These are phyloP conservation scores for Ogataea sp. DNA, from an alignment of 805 yeast genomes.

Conservation along the genomic window DNA sequence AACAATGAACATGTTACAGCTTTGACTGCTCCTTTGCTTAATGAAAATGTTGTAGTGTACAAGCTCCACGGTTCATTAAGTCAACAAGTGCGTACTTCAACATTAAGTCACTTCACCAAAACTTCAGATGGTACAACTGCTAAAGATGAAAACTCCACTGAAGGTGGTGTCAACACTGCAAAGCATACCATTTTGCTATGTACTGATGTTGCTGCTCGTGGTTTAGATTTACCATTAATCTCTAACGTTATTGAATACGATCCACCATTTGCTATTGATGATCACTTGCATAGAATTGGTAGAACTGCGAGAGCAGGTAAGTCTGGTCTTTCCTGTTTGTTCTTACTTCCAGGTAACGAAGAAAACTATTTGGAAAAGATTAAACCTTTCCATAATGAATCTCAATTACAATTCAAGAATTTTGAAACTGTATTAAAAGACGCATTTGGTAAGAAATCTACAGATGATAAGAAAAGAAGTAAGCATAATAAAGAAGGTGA, in stretches of 20 bases:
- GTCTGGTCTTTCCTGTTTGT: slow-evolving; percentile 67
- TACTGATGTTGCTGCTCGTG: slow-evolving; percentile 98
- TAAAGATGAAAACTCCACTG: slow-evolving; percentile 25
- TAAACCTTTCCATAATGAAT: slow-evolving; percentile 43
- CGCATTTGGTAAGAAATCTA: slow-evolving; percentile 19
- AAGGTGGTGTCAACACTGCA: too few relatives aligned
- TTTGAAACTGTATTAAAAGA: slow-evolving; percentile 34
- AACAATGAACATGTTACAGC: slow-evolving; percentile 29
- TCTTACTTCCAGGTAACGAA: slow-evolving; percentile 83
- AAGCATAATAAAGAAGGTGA: slow-evolving; percentile 27
- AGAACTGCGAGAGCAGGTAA: slow-evolving; percentile 98
- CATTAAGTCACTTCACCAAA: slow-evolving; percentile 55
- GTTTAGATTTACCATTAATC: slow-evolving; percentile 84
- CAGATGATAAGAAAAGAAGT: slow-evolving; percentile 15
- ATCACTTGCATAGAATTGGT: slow-evolving; percentile 94
- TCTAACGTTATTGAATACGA: slow-evolving; percentile 86
- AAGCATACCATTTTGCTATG: slow-evolving; percentile 70
- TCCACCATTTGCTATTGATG: slow-evolving; percentile 91
- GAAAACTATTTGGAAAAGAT: slow-evolving; percentile 71
- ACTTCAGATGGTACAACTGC: slow-evolving; percentile 7
- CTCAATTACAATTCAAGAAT: slow-evolving; percentile 39
- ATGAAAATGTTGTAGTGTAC: slow-evolving; percentile 36
- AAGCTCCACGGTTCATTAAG: slow-evolving; percentile 88
- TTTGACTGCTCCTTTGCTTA: slow-evolving; percentile 45
- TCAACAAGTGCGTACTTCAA: slow-evolving; percentile 75